Evolutionary conservation across 768 basidiomycete genomes (phyloP).

Genomic region (Epithele typhae): DNA sequence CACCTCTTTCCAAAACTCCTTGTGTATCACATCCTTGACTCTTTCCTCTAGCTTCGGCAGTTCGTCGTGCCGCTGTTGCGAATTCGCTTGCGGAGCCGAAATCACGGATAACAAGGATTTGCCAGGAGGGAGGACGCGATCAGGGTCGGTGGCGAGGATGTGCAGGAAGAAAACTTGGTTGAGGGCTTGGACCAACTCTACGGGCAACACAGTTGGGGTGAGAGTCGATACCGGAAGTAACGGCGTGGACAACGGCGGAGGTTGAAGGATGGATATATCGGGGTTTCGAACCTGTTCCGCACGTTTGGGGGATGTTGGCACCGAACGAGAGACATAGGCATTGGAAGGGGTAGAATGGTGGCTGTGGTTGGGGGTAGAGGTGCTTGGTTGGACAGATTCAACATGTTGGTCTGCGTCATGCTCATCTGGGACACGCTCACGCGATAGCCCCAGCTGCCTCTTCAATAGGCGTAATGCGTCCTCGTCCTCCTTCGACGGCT

Average conservation of each 20-base stretch:
- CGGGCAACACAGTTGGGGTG: conserved; percentile 36
- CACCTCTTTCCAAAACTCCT: conserved; percentile 76
- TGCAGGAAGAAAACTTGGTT: conserved; percentile 66
- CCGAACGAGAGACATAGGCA: not conserved
- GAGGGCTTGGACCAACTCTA: conserved; percentile 51
- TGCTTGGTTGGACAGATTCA: not conserved
- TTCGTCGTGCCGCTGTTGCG: conserved; percentile 11
- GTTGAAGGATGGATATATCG: conserved; percentile 8
- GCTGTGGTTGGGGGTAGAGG: not conserved
- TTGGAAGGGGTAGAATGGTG: not conserved
- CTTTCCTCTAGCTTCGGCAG: conserved; percentile 40
- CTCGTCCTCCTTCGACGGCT: conserved; percentile 14
- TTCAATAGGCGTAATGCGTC: conserved; percentile 6
- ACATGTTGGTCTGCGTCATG: not conserved
- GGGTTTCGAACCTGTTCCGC: not conserved
- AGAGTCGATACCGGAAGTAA: conserved; percentile 18
- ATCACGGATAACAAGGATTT: conserved; percentile 71
- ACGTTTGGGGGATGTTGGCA: not conserved
- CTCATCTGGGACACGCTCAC: not conserved
- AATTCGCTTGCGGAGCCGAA: conserved; percentile 23
- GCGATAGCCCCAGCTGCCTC: conserved; percentile 1
- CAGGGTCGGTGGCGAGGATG: conserved; percentile 58
- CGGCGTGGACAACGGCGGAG: conserved; percentile 9
- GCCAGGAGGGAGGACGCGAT: conserved; percentile 59
- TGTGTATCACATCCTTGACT: conserved; percentile 46